Evolutionary conservation across 2,329 filamentous ascomycete species (phyloP).

Genomic region (Zopfia rhizophila): DNA sequence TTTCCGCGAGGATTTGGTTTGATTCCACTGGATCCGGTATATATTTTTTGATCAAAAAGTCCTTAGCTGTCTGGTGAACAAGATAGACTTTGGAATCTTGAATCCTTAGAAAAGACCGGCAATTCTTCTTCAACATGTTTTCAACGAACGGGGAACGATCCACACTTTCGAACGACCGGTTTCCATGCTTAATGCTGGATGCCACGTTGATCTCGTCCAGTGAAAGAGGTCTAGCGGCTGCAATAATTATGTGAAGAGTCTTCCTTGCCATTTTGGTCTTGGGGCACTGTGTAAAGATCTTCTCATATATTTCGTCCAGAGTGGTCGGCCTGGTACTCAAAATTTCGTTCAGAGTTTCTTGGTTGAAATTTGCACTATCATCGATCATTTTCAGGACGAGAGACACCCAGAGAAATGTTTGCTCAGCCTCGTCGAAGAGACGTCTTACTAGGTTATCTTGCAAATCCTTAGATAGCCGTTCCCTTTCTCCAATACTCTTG

Average conservation of each 20-base stretch:
- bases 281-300: slow-evolving; percentile 44
- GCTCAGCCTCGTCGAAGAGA: slow-evolving; percentile 41
- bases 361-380: slow-evolving; percentile 10
- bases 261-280: slow-evolving; percentile 36
- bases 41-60: slow-evolving; percentile 11
- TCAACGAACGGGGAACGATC: neutral
- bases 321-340: slow-evolving; percentile 22
- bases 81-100: slow-evolving; percentile 8
- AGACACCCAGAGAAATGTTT: slow-evolving; percentile 56
- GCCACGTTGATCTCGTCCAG: slow-evolving; percentile 19
- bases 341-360: slow-evolving; percentile 5
- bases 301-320: slow-evolving; percentile 44
- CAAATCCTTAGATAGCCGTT: slow-evolving; percentile 1
- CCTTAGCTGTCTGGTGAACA: slow-evolving; percentile 16
- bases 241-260: slow-evolving; percentile 14
- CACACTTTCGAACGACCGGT: slow-evolving; percentile 3
- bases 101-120: slow-evolving; percentile 9
- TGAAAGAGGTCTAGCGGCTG: slow-evolving; percentile 16
- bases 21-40: too few species aligned
- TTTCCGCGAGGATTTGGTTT: too few species aligned
- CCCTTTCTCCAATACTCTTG: slow-evolving; percentile 6
- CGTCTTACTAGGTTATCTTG: slow-evolving; percentile 15
- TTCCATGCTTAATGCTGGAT: slow-evolving; percentile 6
- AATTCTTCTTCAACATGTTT: neutral
- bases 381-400: slow-evolving; percentile 47